phyloP scores from a whole-genome alignment of 108 stramenopile species.

The Nitzschia putrida region DNA sequence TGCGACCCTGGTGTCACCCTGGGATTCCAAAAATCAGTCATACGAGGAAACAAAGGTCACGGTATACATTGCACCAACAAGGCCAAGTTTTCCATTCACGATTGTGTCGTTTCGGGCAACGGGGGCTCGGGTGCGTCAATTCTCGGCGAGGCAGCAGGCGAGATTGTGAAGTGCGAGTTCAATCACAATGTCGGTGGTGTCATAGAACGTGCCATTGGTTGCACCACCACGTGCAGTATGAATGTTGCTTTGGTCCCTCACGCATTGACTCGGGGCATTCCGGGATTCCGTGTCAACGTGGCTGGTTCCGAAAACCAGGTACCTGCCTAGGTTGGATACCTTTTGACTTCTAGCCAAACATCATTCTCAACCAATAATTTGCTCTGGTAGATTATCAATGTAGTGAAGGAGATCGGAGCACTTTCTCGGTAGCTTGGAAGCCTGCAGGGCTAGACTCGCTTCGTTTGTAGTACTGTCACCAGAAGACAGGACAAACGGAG shows the following conservation, averaged over 20 bases:
- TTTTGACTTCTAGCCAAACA: too few species aligned
- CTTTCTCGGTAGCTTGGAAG: background rate
- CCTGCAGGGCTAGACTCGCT: background rate
- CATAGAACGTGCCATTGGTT: slow-evolving; percentile 19
- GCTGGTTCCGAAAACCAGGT: background rate
- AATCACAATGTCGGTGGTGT: slow-evolving; percentile 14
- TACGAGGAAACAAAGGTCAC: slow-evolving; percentile 16
- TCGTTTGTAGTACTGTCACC: background rate
- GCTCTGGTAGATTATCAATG: slow-evolving; percentile 25
- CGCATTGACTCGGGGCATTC: slow-evolving; percentile 2
- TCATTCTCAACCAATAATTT: background rate
- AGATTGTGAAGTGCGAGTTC: slow-evolving; percentile 18
- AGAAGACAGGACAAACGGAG: background rate
- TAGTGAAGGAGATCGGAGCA: slow-evolving; percentile 12
- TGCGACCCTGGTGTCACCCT: background rate
- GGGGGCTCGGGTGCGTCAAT: slow-evolving; percentile 25
- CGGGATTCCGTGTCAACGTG: slow-evolving; percentile 14
- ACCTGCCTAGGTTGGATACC: too few species aligned
- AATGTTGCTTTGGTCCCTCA: slow-evolving; percentile 18
- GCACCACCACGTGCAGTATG: slow-evolving; percentile 21
- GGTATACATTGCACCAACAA: slow-evolving; percentile 27
- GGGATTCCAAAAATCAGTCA: slow-evolving; percentile 1
- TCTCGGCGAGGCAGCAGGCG: background rate
- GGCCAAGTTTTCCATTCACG: slow-evolving; percentile 7
- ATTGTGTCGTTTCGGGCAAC: slow-evolving; percentile 23